Evolutionary conservation across 768 basidiomycete species (phyloP).

Genomic region (Xerocomellus amylosporus): DNA sequence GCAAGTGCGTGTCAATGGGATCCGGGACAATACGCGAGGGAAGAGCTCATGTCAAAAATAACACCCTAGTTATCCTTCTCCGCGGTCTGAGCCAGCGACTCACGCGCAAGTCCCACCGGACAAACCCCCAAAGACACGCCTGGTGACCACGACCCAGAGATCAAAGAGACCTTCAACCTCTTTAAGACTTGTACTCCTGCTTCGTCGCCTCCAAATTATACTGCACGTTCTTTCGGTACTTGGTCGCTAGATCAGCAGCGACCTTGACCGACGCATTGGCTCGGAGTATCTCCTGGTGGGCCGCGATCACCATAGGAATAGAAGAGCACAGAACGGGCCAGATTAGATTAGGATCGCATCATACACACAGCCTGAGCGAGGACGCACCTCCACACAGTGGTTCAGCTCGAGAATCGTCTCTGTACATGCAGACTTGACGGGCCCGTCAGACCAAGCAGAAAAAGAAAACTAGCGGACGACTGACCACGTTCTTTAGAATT

Average conservation of each 20-base stretch:
- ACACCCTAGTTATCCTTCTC: not conserved
- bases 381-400: conserved; percentile 74
- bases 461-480: conserved; percentile 22
- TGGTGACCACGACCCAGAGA: not conserved
- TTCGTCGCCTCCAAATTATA: conserved; percentile 83
- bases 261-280: conserved; percentile 76
- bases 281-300: conserved; percentile 66
- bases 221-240: conserved; percentile 90
- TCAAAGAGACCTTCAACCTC: no score
- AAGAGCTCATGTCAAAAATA: not conserved
- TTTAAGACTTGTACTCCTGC: conserved; percentile 18
- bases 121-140: no score
- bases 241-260: conserved; percentile 79
- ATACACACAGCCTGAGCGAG: not conserved
- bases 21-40: not conserved
- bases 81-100: not conserved
- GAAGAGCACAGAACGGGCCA: no score
- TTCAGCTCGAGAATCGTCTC: conserved; percentile 89
- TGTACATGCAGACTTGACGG: conserved; percentile 83
- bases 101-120: not conserved
- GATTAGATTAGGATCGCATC: not conserved
- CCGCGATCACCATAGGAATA: not conserved
- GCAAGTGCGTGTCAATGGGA: not conserved
- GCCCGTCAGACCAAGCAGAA: not conserved
- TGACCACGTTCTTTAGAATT: conserved; percentile 85